Base-by-base conservation (phyloP, 1,284 basidiomycete genomes). In the Flammula alnicola region DNA sequence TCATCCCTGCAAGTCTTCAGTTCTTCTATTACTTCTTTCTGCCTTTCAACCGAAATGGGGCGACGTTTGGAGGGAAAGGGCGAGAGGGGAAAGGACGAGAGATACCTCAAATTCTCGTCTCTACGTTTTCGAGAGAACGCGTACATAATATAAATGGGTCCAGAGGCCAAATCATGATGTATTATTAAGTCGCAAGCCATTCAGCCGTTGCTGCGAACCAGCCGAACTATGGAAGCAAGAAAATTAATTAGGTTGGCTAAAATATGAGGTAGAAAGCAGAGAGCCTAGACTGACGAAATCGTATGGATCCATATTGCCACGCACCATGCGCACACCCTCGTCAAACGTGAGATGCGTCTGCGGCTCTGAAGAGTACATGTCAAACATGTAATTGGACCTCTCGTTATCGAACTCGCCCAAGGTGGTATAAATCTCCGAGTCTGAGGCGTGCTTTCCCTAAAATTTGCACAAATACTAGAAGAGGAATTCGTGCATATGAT, bases 151-250 rank as follows among this genome's bases (percentile, higher is more conserved):
- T n/a, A n/a, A n/a, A n/a, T 4, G 78, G 74, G 47, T 79, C 75
- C 11, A 60, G 57, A 0, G 79, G 78, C 74, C 72, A 76, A 14
- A 82, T 57, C 40, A 80, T 46, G 25, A 79, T 44, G 55, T 77
- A n/a, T n/a, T n/a, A n/a, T n/a, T n/a, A 83, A 0, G 76, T 74
- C 25, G 76, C 66, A 12, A 67, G 55, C 77, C 74, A 80, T 55
- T 76, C 73, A 35, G 71, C 66, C 7, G 57, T 48, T 17, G 70
- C 67, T 7, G 70, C 67, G 29, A 62, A 52, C 68, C 70, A 73
- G 9, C 74, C 73, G 52, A 73, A 74, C 72, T 74, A 14, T 20
- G 14, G 26, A 1, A n/a, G n/a, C n/a, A n/a, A n/a, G n/a, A n/a
- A n/a, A 8, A 22, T 12, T n/a, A n/a, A n/a, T n/a, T 20, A 32